These are phyloP conservation scores for Isatis tinctoria DNA, from an alignment of 345 rosid genomes.

Conservation along the genomic window DNA sequence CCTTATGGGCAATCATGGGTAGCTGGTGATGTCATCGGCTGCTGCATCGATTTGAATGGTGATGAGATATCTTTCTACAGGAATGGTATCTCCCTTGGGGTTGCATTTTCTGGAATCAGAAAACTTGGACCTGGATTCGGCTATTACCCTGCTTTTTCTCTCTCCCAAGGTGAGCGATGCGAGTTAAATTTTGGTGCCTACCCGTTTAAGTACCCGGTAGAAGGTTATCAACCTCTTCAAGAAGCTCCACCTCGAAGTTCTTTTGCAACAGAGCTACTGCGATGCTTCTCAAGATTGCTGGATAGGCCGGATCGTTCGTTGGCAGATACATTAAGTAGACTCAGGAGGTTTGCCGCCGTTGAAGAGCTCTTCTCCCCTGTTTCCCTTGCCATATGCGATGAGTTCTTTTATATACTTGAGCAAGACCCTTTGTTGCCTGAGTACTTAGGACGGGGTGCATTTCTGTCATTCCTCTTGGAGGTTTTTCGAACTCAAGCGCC, in stretches of 20 bases:
- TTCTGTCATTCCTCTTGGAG: slow-evolving; percentile 77
- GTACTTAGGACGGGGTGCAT: slow-evolving; percentile 74
- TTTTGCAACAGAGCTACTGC: slow-evolving; percentile 55
- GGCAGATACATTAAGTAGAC: slow-evolving; percentile 65
- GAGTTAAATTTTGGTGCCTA: slow-evolving; percentile 81
- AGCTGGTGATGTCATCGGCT: slow-evolving; percentile 86
- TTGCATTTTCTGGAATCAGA: slow-evolving; percentile 70
- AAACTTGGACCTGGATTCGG: slow-evolving; percentile 80
- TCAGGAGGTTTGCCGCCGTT: slow-evolving; percentile 68
- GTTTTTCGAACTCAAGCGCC: slow-evolving; percentile 65
- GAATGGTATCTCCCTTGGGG: slow-evolving; percentile 78
- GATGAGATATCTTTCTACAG: slow-evolving; percentile 79
- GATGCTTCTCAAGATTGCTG: slow-evolving; percentile 68
- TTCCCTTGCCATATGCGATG: slow-evolving; percentile 65
- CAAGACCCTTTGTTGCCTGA: slow-evolving; percentile 49
- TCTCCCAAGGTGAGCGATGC: slow-evolving; percentile 90
- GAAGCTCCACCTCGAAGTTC: slow-evolving; percentile 45
- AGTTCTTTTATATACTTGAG: slow-evolving; percentile 58
- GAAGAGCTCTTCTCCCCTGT: slow-evolving; percentile 75
- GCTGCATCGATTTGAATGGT: slow-evolving; percentile 74
- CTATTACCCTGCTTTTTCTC: slow-evolving; percentile 88
- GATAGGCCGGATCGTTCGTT: slow-evolving; percentile 56
- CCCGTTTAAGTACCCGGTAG: slow-evolving; percentile 70
- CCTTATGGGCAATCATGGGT: slow-evolving; percentile 94
- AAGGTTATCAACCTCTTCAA: slow-evolving; percentile 68